Evolutionary conservation across 1,284 basidiomycete genomes (phyloP).

Genomic region (Xerocomus amazonicus): DNA sequence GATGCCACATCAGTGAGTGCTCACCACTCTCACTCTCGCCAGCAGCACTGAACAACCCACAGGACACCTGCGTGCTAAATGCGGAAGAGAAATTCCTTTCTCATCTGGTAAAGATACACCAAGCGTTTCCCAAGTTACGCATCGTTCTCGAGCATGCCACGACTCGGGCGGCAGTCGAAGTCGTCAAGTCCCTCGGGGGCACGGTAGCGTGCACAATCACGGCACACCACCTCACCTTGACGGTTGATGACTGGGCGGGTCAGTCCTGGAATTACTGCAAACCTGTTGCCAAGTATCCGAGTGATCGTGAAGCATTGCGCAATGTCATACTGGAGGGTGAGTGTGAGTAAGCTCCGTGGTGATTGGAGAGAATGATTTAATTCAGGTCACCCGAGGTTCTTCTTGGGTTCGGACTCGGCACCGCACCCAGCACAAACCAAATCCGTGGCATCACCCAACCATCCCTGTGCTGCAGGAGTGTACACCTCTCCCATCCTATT

Average conservation of each 20-base stretch:
- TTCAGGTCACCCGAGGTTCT: conserved; percentile 90
- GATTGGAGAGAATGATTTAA: not conserved
- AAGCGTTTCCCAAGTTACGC: conserved; percentile 85
- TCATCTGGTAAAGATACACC: conserved; percentile 83
- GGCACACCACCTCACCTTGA: conserved; percentile 92
- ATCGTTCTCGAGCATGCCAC: conserved; percentile 99
- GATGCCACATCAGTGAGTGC: conserved; percentile 67
- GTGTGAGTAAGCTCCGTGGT: conserved; percentile 5
- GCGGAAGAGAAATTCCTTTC: conserved; percentile 90
- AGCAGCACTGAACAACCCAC: conserved; percentile 1
- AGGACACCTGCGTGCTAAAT: conserved; percentile 93
- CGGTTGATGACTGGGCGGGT: conserved; percentile 97
- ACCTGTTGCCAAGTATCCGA: conserved; percentile 95
- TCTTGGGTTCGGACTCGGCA: conserved; percentile 96
- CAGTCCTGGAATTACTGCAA: conserved; percentile 98
- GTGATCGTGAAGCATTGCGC: conserved; percentile 84
- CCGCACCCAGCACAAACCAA: conserved; percentile 88
- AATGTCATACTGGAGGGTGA: conserved; percentile 78
- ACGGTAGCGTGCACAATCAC: conserved; percentile 98
- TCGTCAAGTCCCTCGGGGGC: conserved; percentile 77
- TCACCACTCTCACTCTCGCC: not conserved
- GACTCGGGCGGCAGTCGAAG: conserved; percentile 91
- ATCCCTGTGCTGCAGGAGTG: conserved; percentile 87
- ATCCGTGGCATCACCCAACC: conserved; percentile 67
- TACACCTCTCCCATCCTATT: conserved; percentile 90